These are phyloP conservation scores for Saccharomycopsis oosterbeekiorum DNA, from an alignment of 805 yeast genomes.

Conservation along the genomic window DNA sequence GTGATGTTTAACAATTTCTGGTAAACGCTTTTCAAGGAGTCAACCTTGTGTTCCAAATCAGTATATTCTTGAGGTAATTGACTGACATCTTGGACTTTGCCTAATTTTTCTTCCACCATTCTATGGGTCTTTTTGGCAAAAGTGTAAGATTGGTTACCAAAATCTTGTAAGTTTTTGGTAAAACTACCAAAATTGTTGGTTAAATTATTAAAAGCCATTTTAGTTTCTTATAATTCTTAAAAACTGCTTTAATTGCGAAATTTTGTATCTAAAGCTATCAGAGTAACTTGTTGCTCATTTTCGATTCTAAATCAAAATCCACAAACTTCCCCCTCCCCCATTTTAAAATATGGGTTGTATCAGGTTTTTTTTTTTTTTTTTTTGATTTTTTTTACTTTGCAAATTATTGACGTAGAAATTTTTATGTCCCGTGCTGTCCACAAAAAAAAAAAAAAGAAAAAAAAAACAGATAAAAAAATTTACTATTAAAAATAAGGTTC, in stretches of 20 bases:
- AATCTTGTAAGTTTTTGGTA: slow-evolving; percentile 17
- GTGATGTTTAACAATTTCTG: slow-evolving; percentile 45
- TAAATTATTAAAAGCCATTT: slow-evolving; percentile 10
- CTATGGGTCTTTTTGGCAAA: slow-evolving; percentile 77
- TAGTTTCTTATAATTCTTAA: not conserved
- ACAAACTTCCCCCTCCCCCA: too few species aligned
- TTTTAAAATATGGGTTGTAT: too few species aligned
- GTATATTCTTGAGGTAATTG: slow-evolving; percentile 78
- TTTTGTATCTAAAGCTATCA: too few species aligned
- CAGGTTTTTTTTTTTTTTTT: not conserved
- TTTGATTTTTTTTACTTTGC: not conserved
- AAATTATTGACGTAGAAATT: not conserved
- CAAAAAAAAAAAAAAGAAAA: not conserved
- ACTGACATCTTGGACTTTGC: slow-evolving; percentile 72
- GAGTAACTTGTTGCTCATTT: too few species aligned
- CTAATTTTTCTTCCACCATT: slow-evolving; percentile 67
- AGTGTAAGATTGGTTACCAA: slow-evolving; percentile 30
- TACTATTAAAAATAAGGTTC: not conserved
- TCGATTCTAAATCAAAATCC: too few species aligned
- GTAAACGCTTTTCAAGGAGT: slow-evolving; percentile 61
- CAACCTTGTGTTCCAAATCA: slow-evolving; percentile 63
- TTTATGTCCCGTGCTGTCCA: slow-evolving; percentile 2
- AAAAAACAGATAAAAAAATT: not conserved
- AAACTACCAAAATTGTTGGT: slow-evolving; percentile 11
- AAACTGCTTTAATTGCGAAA: too few species aligned